These are phyloP conservation scores for Ophiocordyceps camponoti-floridani DNA, from an alignment of 2,329 filamentous ascomycete species.

Conservation along the genomic window DNA sequence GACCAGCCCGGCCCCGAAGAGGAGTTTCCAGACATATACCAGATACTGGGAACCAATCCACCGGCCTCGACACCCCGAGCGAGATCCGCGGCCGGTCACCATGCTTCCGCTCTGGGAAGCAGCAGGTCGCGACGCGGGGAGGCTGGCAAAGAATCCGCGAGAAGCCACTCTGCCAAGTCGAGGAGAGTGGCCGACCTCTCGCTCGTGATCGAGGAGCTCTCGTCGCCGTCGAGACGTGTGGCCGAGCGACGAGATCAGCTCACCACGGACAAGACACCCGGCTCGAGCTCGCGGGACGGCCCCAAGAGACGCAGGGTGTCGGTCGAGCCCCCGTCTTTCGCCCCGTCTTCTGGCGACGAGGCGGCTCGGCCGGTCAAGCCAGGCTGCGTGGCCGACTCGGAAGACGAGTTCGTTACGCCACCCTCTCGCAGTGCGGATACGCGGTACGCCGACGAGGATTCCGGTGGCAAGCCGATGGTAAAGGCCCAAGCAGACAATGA, in stretches of 20 bases:
- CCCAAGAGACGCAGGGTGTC: slow-evolving; percentile 5
- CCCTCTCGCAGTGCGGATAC: slow-evolving; percentile 8
- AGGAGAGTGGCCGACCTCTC: slow-evolving; percentile 1
- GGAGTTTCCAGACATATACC: slow-evolving; percentile 36
- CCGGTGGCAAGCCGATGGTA: background rate
- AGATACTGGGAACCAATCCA: slow-evolving; percentile 23
- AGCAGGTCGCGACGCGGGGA: slow-evolving; percentile 4
- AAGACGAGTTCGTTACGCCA: slow-evolving; percentile 31
- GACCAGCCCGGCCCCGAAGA: slow-evolving; percentile 19
- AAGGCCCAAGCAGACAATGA: background rate
- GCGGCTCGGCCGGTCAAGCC: slow-evolving; percentile 6
- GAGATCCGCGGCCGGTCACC: slow-evolving; percentile 6
- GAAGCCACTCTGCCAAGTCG: background rate
- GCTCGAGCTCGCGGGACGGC: slow-evolving; percentile 1
- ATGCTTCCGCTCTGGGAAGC: slow-evolving; percentile 6
- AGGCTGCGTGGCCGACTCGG: slow-evolving; percentile 33
- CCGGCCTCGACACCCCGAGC: slow-evolving; percentile 16
- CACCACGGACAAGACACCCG: slow-evolving; percentile 1
- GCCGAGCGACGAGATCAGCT: slow-evolving; percentile 2
- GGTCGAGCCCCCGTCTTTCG: background rate
- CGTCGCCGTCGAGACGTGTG: slow-evolving; percentile 11
- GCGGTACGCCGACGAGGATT: background rate
- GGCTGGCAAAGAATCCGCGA: slow-evolving; percentile 4
- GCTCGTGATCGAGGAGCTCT: slow-evolving; percentile 6
- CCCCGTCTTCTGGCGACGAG: background rate